Conservation (phyloP, 768 basidiomycete species). For the Rhodotorula graminis region DNA sequence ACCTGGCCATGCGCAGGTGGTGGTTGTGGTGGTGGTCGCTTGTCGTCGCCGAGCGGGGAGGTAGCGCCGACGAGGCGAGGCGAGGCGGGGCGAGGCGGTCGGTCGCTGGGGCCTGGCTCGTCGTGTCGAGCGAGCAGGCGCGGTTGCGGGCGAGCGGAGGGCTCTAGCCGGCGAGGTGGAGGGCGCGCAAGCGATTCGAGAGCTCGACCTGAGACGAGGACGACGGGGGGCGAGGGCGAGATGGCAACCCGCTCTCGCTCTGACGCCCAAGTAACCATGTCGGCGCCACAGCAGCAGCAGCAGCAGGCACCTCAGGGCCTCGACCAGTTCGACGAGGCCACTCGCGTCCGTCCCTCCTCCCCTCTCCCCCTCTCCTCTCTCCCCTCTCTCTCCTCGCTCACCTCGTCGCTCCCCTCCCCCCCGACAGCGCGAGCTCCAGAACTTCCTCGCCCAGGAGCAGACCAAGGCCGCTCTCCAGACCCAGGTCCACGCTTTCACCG, state of each 20-base stretch:
- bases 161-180: no score
- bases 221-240: not conserved
- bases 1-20: no score
- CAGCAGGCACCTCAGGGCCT: conserved; percentile 10
- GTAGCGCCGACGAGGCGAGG: not conserved
- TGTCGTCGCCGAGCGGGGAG: not conserved
- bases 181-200: no score
- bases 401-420: not conserved
- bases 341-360: conserved; percentile 1
- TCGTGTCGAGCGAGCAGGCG: no score
- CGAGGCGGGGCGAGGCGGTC: not conserved
- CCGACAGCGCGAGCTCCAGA: conserved; percentile 57
- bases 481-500: conserved; percentile 68
- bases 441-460: conserved; percentile 77
- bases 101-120: not conserved
- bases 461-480: conserved; percentile 56
- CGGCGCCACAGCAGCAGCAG: conserved; percentile 11
- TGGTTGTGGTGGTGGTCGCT: no score
- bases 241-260: no score
- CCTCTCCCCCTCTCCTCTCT: not conserved
- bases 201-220: no score
- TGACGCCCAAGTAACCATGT: not conserved
- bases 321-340: conserved; percentile 25
- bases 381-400: not conserved
- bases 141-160: no score